Base-by-base conservation (phyloP, 176 grass and related monocot species). In the Guadua angustifolia region DNA sequence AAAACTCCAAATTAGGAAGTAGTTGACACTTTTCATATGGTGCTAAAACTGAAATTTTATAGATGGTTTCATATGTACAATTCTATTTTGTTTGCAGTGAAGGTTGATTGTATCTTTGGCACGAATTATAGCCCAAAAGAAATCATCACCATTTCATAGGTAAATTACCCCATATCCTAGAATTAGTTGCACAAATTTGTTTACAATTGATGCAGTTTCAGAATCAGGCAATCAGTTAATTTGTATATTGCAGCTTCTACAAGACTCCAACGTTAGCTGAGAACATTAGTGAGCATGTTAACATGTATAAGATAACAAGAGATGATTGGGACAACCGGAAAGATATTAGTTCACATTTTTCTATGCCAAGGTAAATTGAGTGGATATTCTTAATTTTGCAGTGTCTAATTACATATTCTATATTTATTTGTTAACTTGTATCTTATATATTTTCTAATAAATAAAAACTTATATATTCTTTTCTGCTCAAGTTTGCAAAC, bases 101-200 rank as follows among this genome's bases (percentile, higher is more conserved):
- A 97, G 73, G 90, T 97, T 71, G 95, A 97, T 60, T 97, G 95
- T 89, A 88, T 97, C 70, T 97, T 97, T 22, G 95, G 95, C 45
- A 86, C 82, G 69, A 90, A 97, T 64, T 91, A 92, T 53, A 91
- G 88, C 78, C 50, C 90, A 10, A 89, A 97, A 85, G 92, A 94
- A 75, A 88, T 97, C 49, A 93, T 88, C 39, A 88, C 84, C 9
- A 75, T 94, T 80, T 97, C 92, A 17, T 56, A 93, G 95, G 95
- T 94, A 84, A 3, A 47, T 47, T 14, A 3, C 45, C 33, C 33
- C 33, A 35, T 3, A 46, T 44, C 42, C 8, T 44, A 6, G 42
- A 44, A 44, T 44, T 6, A 10, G 8, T 9, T 44, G 5, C 24
- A 21, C 32, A 44, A 63, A 25, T 83, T 71, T 11, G 12, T 17